phyloP scores from a whole-genome alignment of 2,329 filamentous ascomycete species.

The Cladosporium sp. region DNA sequence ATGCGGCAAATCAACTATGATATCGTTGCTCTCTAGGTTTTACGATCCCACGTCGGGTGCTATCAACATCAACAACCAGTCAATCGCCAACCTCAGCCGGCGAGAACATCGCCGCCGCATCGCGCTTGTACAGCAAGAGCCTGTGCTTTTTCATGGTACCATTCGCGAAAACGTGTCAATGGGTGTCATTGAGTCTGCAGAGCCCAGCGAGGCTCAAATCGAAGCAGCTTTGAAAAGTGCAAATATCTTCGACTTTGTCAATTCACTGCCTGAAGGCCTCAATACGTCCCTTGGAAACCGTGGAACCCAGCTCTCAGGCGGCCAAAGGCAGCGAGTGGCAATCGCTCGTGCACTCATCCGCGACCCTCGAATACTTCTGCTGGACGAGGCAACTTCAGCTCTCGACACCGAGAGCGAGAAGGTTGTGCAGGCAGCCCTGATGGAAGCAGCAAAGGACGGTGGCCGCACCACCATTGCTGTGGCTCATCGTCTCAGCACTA shows the following conservation, averaged over 20 bases:
- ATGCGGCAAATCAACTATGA: conserved; percentile 69
- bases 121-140: conserved; percentile 45
- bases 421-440: conserved; percentile 32
- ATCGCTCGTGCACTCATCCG: conserved; percentile 22
- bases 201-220: conserved; percentile 14
- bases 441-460: conserved; percentile 14
- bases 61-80: conserved; percentile 47
- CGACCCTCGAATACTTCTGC: conserved; percentile 19
- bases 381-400: conserved; percentile 24
- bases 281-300: conserved; percentile 21
- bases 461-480: conserved; percentile 39
- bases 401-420: conserved; percentile 22
- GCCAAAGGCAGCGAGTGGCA: conserved; percentile 23
- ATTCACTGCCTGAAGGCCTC: conserved; percentile 25
- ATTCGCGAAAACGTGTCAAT: conserved; percentile 37
- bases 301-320: conserved; percentile 22
- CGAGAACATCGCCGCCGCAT: conserved; percentile 38
- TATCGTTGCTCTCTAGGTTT: conserved; percentile 60
- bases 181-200: conserved; percentile 12
- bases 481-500: conserved; percentile 42
- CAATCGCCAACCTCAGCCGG: conserved; percentile 34
- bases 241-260: conserved; percentile 20
- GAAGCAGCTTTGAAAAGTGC: conserved; percentile 17
- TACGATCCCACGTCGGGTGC: conserved; percentile 64
- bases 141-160: conserved; percentile 43